Evolutionary conservation across 495 filamentous ascomycete species (phyloP).

Genomic region (Aspergillus panamensis): DNA sequence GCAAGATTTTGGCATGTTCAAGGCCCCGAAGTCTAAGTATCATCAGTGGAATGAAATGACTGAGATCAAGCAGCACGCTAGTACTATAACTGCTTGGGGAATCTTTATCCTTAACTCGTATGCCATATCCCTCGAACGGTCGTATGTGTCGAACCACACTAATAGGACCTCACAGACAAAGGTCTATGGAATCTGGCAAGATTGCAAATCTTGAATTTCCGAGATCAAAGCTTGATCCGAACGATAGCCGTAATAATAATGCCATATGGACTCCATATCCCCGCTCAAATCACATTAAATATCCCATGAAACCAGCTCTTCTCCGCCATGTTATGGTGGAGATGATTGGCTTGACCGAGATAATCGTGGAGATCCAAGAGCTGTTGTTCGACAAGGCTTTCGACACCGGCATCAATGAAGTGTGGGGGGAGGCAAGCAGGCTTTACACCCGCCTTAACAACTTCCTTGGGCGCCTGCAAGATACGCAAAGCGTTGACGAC

Average conservation of each 20-base stretch:
- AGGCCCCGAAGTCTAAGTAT: conserved; percentile 13
- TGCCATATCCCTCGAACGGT: not conserved
- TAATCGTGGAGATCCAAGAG: conserved; percentile 27
- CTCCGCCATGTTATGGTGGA: conserved; percentile 30
- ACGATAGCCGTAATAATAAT: conserved; percentile 21
- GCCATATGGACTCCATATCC: conserved; percentile 41
- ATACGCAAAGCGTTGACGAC: conserved; percentile 21
- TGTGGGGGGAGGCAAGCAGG: conserved; percentile 22
- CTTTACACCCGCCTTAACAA: conserved; percentile 27
- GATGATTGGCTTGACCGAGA: conserved; percentile 26
- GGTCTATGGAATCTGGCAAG: conserved; percentile 32
- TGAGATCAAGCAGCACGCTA: conserved; percentile 24
- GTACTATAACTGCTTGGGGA: conserved; percentile 34
- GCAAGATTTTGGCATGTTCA: conserved; percentile 33
- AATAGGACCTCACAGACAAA: conserved; percentile 27
- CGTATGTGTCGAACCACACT: not conserved
- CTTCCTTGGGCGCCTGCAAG: conserved; percentile 29
- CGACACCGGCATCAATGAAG: conserved; percentile 14
- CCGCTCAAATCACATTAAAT: conserved; percentile 33
- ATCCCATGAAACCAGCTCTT: conserved; percentile 29
- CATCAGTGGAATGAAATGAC: conserved; percentile 13
- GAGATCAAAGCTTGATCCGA: conserved; percentile 17
- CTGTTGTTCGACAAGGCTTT: conserved; percentile 29
- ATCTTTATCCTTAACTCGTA: conserved; percentile 37
- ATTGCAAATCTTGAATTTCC: conserved; percentile 23